A percentile compares a stretch with the other conserved stretches of the same genome.
phyloP scores from a whole-genome alignment of 202 grass and related monocot species.

The Elaeis oleifera region DNA sequence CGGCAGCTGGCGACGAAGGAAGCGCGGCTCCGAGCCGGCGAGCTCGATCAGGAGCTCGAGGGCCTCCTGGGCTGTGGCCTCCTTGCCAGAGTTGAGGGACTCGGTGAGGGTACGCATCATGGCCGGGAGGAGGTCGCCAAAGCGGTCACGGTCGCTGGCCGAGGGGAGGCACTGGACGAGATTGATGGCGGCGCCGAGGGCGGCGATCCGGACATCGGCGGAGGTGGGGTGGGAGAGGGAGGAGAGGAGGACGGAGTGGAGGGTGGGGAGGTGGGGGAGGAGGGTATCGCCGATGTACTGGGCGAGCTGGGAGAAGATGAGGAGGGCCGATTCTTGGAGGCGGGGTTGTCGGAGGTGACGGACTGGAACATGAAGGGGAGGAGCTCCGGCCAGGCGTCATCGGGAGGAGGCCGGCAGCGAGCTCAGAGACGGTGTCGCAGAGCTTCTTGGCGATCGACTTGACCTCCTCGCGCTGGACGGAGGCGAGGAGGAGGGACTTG shows the following conservation, averaged over 20 bases:
- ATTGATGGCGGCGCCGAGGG: slow-evolving; percentile 50
- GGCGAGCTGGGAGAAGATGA: slow-evolving; percentile 49
- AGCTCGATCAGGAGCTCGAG: slow-evolving; percentile 84
- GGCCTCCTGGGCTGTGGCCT: slow-evolving; percentile 53
- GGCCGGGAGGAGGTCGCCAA: slow-evolving; percentile 49
- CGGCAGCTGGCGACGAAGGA: slow-evolving; percentile 56
- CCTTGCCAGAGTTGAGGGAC: slow-evolving; percentile 46
- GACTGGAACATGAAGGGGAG: slow-evolving; percentile 58
- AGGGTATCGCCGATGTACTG: slow-evolving; percentile 25
- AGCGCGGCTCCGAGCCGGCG: slow-evolving; percentile 45
- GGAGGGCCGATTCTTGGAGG: slow-evolving; percentile 64
- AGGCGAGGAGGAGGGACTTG: slow-evolving; percentile 31
- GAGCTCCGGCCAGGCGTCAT: slow-evolving; percentile 46
- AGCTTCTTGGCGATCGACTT: slow-evolving; percentile 55
- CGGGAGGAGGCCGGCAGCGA: slow-evolving; percentile 43
- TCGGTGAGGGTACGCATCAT: slow-evolving; percentile 51
- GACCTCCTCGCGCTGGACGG: slow-evolving; percentile 4
- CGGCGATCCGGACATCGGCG: slow-evolving; percentile 45
- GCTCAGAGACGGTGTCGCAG: slow-evolving; percentile 65
- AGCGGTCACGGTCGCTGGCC: slow-evolving; percentile 32
- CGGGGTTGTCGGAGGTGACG: slow-evolving; percentile 37
- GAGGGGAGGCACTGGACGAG: slow-evolving; percentile 55
- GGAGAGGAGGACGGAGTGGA: slow-evolving; percentile 40
- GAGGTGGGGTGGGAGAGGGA: slow-evolving; percentile 53
- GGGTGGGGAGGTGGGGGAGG: slow-evolving; percentile 36